Conservation (phyloP, 1,284 basidiomycete genomes). For the Sporisorium scitamineum region DNA sequence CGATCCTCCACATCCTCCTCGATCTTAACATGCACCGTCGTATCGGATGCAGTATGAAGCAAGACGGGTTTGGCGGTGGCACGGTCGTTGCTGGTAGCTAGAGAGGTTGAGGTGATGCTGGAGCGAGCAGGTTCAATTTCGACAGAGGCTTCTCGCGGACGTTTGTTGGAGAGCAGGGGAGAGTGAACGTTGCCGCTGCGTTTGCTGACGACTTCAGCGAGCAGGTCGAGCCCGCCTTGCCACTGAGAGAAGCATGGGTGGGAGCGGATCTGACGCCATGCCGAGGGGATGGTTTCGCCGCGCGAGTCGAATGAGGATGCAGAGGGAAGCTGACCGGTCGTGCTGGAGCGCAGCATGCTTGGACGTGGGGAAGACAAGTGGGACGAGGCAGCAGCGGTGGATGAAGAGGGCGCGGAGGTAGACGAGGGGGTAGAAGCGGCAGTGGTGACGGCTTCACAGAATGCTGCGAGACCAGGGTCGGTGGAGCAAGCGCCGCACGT, state of each 20-base stretch:
- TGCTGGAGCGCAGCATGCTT: constrained; percentile 19
- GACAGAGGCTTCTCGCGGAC: constrained; percentile 28
- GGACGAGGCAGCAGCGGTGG: background rate
- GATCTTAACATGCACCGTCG: constrained; percentile 13
- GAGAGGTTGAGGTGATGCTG: background rate
- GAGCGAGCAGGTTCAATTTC: constrained; percentile 40
- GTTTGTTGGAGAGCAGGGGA: constrained; percentile 32
- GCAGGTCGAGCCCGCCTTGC: constrained; percentile 62
- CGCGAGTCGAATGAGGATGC: background rate
- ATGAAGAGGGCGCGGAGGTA: background rate
- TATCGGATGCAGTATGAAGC: constrained; percentile 22
- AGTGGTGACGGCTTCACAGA: constrained; percentile 52
- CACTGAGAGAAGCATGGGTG: constrained; percentile 63
- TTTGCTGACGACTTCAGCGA: constrained; percentile 65
- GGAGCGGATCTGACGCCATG: constrained; percentile 62
- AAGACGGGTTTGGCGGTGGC: constrained; percentile 26
- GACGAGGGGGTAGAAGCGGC: constrained; percentile 19
- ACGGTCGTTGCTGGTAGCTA: constrained; percentile 32
- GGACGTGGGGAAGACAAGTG: constrained; percentile 13
- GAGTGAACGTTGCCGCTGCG: constrained; percentile 46
- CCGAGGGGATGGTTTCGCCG: constrained; percentile 58
- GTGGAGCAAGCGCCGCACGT: constrained; percentile 52
- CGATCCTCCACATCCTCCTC: constrained; percentile 16
- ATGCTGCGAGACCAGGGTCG: constrained; percentile 55
- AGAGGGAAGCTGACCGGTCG: constrained; percentile 13